phyloP scores from a whole-genome alignment of 352 stramenopile species.

The Pythium plurisporium region DNA sequence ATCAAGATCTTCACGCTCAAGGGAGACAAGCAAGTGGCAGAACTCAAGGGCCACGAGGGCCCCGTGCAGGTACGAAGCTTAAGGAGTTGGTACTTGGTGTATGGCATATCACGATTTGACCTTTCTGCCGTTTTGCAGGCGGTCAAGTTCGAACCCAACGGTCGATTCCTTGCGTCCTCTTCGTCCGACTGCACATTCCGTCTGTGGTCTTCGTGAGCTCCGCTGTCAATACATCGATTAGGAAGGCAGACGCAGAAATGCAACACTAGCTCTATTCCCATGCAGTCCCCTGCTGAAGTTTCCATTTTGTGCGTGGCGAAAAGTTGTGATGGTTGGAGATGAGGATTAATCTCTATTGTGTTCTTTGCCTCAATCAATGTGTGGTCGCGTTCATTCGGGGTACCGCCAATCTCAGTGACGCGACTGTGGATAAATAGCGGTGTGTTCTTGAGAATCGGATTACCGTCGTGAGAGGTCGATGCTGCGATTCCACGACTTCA shows the following conservation, averaged over 20 bases:
- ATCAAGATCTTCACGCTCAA: slow-evolving; percentile 89
- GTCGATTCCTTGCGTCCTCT: slow-evolving; percentile 87
- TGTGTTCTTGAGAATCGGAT: background rate
- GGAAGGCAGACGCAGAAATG: no score
- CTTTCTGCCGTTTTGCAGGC: slow-evolving; percentile 35
- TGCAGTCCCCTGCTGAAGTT: no score
- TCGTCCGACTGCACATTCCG: slow-evolving; percentile 92
- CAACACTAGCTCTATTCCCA: slow-evolving; percentile 9
- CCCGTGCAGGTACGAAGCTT: slow-evolving; percentile 89
- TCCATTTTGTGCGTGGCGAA: background rate
- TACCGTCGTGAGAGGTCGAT: no score
- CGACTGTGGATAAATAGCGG: slow-evolving; percentile 9
- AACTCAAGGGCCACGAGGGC: slow-evolving; percentile 90
- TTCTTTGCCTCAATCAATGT: background rate
- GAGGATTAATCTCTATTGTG: background rate
- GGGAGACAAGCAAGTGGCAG: slow-evolving; percentile 50
- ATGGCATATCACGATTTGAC: no score
- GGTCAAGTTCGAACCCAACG: slow-evolving; percentile 87
- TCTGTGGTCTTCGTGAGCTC: slow-evolving; percentile 69
- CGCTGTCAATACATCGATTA: no score
- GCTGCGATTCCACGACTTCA: background rate
- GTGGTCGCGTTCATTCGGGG: no score
- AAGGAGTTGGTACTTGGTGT: no score
- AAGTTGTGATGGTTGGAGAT: background rate
- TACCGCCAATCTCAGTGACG: no score